phyloP scores from a whole-genome alignment of 2,329 filamentous ascomycete species.

The Arthrobotrys entomopaga region DNA sequence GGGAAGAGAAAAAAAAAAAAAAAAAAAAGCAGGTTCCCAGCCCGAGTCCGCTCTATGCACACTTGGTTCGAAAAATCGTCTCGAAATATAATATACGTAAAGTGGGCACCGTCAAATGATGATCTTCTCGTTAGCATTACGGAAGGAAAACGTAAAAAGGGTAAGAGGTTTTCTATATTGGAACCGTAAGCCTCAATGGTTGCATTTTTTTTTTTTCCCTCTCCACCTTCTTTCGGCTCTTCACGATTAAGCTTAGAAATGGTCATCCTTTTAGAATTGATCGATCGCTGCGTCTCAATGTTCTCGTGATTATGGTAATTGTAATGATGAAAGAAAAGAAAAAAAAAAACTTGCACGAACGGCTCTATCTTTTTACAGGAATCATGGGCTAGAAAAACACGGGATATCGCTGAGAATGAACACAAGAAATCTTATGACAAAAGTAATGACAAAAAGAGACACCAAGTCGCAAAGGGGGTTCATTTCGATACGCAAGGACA shows the following conservation, averaged over 20 bases:
- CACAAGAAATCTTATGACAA: slow-evolving; percentile 8
- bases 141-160: slow-evolving; percentile 37
- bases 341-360: too few relatives aligned
- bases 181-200: too few relatives aligned
- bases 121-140: slow-evolving; percentile 20
- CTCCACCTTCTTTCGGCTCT: slow-evolving; percentile 26
- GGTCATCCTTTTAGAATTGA: neutral
- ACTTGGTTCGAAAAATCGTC: too few relatives aligned
- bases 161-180: slow-evolving; percentile 22
- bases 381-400: slow-evolving; percentile 13
- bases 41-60: slow-evolving; percentile 19
- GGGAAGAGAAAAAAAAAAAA: too few relatives aligned
- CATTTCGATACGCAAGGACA: neutral
- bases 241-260: slow-evolving; percentile 19
- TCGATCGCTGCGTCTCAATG: slow-evolving; percentile 14
- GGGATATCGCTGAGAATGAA: slow-evolving; percentile 27
- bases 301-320: slow-evolving; percentile 23
- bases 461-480: neutral
- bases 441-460: slow-evolving; percentile 18
- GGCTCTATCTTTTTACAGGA: slow-evolving; percentile 41
- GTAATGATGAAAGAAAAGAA: too few relatives aligned
- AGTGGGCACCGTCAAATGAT: neutral
- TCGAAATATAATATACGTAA: neutral
- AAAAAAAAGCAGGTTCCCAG: slow-evolving; percentile 32
- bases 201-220: neutral